These are phyloP conservation scores for Aspergillus steynii DNA, from an alignment of 495 filamentous ascomycete genomes.

Conservation along the genomic window DNA sequence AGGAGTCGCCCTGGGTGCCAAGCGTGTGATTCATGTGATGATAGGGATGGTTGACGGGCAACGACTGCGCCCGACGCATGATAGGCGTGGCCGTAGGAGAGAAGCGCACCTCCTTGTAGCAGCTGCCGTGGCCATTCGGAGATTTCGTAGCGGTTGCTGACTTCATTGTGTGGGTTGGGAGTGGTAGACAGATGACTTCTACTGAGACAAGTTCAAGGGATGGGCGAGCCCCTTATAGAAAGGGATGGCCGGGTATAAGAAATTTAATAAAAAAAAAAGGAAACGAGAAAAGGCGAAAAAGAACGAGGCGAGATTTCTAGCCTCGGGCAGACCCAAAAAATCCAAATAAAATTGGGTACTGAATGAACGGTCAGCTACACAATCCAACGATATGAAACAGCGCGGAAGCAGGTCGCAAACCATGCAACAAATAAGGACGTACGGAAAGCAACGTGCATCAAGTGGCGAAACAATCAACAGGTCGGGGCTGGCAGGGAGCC, in stretches of 20 bases:
- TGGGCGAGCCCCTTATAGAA: conserved; percentile 2
- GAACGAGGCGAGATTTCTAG: not conserved
- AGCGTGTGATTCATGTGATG: conserved; percentile 11
- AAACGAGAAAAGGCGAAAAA: not conserved
- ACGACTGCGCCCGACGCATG: conserved; percentile 39
- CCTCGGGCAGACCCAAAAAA: conserved; percentile 5
- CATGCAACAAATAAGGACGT: not conserved
- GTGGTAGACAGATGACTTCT: conserved; percentile 7
- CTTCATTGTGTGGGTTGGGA: conserved; percentile 30
- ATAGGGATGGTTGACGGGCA: conserved; percentile 36
- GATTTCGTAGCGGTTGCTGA: conserved; percentile 23
- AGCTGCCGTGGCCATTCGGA: conserved; percentile 41
- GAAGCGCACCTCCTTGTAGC: conserved; percentile 52
- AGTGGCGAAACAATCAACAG: not conserved
- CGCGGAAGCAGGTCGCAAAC: not conserved
- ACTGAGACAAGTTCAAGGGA: not conserved
- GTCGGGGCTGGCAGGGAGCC: not conserved
- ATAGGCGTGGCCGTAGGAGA: conserved; percentile 44
- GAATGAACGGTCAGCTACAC: conserved; percentile 3
- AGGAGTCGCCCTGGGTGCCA: conserved; percentile 15
- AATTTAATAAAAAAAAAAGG: not conserved
- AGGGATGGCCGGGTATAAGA: conserved; percentile 4
- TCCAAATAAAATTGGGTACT: conserved; percentile 8
- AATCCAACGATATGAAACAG: not conserved
- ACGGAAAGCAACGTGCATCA: not conserved